phyloP scores from a whole-genome alignment of 1,139 yeast genomes.

The Magnusiomyces clavatus region DNA sequence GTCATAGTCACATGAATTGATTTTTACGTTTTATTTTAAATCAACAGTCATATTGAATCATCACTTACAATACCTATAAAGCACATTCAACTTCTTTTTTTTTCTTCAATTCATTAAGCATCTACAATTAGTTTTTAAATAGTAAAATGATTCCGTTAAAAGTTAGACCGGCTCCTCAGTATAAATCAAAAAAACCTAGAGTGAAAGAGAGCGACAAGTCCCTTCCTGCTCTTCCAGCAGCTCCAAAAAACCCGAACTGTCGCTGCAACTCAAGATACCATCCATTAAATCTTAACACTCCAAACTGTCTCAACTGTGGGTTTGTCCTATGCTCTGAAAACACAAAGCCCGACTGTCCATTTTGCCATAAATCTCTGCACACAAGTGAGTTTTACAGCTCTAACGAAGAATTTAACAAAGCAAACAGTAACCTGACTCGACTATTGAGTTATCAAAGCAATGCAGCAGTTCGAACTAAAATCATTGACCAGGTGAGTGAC shows the following conservation, averaged over 20 bases:
- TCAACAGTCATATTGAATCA: no score
- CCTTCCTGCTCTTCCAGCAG: neutral
- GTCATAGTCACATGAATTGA: neutral
- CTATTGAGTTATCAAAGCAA: conserved; percentile 75
- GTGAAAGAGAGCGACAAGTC: no score
- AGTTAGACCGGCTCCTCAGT: no score
- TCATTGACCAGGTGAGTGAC: conserved; percentile 91
- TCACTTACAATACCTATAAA: no score
- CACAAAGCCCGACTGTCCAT: conserved; percentile 82
- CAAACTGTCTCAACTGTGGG: conserved; percentile 92
- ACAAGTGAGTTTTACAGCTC: conserved; percentile 45
- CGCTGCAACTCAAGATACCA: conserved; percentile 68
- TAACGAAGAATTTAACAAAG: conserved; percentile 40
- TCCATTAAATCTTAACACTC: conserved; percentile 81
- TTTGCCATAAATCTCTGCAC: conserved; percentile 64
- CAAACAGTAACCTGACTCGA: conserved; percentile 65
- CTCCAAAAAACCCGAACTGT: conserved; percentile 37
- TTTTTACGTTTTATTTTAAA: neutral
- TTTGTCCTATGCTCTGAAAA: conserved; percentile 85
- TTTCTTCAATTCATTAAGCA: neutral
- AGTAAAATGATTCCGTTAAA: no score
- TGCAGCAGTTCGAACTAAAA: conserved; percentile 81
- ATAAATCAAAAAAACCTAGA: no score
- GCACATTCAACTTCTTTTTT: no score
- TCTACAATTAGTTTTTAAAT: neutral